These are phyloP conservation scores for Corylus heterophylla DNA, from an alignment of 306 rosid genomes.

Conservation along the genomic window DNA sequence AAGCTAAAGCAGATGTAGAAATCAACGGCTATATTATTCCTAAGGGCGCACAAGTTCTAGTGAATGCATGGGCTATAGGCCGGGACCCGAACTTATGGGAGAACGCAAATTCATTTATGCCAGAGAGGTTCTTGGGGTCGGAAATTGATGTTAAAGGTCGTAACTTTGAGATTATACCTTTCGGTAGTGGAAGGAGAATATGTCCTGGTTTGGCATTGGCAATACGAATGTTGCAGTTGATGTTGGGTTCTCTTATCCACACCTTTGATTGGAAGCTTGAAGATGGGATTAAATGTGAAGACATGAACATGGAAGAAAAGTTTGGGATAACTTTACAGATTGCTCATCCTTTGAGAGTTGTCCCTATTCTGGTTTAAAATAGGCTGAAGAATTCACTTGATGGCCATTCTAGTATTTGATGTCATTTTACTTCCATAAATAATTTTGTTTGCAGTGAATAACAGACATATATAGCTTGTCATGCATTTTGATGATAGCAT, in stretches of 20 bases:
- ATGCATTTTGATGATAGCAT: too few relatives aligned
- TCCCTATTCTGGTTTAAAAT: slow-evolving; percentile 23
- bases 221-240: slow-evolving; percentile 42
- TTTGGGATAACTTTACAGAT: slow-evolving; percentile 44
- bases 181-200: slow-evolving; percentile 47
- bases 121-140: slow-evolving; percentile 55
- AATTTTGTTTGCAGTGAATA: too few relatives aligned
- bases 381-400: too few relatives aligned
- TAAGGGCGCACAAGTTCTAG: slow-evolving; percentile 40
- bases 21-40: slow-evolving; percentile 48
- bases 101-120: slow-evolving; percentile 36
- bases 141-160: slow-evolving; percentile 46
- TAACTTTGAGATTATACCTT: slow-evolving; percentile 51
- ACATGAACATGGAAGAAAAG: slow-evolving; percentile 52
- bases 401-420: too few relatives aligned
- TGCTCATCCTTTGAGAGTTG: slow-evolving; percentile 38
- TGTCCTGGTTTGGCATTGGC: slow-evolving; percentile 56
- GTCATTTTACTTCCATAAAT: too few relatives aligned
- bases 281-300: slow-evolving; percentile 26
- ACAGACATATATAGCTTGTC: too few relatives aligned
- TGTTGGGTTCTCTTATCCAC: slow-evolving; percentile 53
- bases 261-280: slow-evolving; percentile 63
- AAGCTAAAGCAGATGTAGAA: slow-evolving; percentile 43
- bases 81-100: slow-evolving; percentile 48
- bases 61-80: slow-evolving; percentile 54